phyloP scores from a whole-genome alignment of 2,329 filamentous ascomycete genomes.

The Scytalidium sp. region DNA sequence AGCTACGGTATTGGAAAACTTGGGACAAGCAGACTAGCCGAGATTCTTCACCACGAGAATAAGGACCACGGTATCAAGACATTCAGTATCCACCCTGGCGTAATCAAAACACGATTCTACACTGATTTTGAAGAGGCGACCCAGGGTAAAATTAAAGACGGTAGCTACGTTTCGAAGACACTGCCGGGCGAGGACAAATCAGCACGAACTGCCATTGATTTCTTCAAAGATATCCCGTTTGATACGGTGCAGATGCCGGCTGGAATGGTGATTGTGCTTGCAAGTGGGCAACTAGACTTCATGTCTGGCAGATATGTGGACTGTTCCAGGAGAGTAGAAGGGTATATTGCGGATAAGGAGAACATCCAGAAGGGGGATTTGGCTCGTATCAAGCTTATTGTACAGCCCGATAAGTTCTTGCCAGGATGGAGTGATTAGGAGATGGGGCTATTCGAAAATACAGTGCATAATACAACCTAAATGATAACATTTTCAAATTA shows the following conservation, averaged over 20 bases:
- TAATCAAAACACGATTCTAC: neutral
- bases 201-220: neutral
- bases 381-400: neutral
- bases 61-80: neutral
- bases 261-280: neutral
- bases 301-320: constrained; percentile 3
- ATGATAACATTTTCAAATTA: too few relatives aligned
- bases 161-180: neutral
- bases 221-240: neutral
- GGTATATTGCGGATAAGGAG: neutral
- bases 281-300: constrained; percentile 1
- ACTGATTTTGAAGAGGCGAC: constrained; percentile 2
- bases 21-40: neutral
- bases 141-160: neutral
- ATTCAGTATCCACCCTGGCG: constrained; percentile 1
- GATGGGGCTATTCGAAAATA: too few relatives aligned
- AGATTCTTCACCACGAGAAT: constrained; percentile 3
- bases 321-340: neutral
- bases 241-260: neutral
- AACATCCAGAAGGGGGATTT: neutral
- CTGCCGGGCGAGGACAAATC: neutral
- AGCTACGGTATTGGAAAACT: constrained; percentile 3
- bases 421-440: too few relatives aligned
- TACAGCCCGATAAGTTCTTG: neutral
- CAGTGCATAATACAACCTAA: too few relatives aligned